Percentiles rank a stretch among this genome's conserved stretches.
These are phyloP conservation scores for Phaeosphaeriaceae sp. DNA, from an alignment of 2,329 filamentous ascomycete species.

Conservation along the genomic window DNA sequence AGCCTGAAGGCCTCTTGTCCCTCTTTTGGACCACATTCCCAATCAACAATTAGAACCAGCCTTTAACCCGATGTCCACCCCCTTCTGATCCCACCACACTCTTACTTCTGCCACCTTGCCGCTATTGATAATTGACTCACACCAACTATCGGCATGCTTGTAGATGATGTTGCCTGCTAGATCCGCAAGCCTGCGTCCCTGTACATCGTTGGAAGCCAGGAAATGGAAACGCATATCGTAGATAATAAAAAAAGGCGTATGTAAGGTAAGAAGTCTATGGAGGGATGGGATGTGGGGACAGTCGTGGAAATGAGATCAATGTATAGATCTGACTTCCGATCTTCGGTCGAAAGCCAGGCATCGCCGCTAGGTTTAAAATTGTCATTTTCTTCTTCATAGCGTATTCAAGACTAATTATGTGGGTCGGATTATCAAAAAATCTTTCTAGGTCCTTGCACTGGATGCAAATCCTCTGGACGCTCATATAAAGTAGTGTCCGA, in stretches of 20 bases:
- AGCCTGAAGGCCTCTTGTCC: neutral
- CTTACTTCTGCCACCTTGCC: neutral
- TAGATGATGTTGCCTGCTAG: neutral
- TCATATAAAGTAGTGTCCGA: neutral
- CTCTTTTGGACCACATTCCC: neutral
- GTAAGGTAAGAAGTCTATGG: neutral
- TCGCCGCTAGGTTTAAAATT: too few relatives aligned
- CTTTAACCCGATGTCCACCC: neutral
- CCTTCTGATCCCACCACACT: constrained; percentile 1
- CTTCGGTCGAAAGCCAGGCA: too few relatives aligned
- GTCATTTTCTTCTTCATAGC: neutral
- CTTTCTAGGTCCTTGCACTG: neutral
- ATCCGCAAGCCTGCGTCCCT: neutral
- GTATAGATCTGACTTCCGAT: neutral
- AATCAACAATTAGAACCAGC: neutral
- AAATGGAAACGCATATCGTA: neutral
- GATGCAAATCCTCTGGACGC: neutral
- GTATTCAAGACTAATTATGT: neutral
- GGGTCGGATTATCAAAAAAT: neutral
- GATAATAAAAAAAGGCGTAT: neutral
- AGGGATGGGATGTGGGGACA: neutral
- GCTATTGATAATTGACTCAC: neutral
- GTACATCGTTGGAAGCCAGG: neutral
- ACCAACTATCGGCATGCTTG: neutral
- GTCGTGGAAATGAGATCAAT: neutral